Percentiles rank a stretch among this genome's conserved stretches.
Evolutionary conservation across 73 alveolate species (phyloP).

Genomic region (Durusdinium trenchii): DNA sequence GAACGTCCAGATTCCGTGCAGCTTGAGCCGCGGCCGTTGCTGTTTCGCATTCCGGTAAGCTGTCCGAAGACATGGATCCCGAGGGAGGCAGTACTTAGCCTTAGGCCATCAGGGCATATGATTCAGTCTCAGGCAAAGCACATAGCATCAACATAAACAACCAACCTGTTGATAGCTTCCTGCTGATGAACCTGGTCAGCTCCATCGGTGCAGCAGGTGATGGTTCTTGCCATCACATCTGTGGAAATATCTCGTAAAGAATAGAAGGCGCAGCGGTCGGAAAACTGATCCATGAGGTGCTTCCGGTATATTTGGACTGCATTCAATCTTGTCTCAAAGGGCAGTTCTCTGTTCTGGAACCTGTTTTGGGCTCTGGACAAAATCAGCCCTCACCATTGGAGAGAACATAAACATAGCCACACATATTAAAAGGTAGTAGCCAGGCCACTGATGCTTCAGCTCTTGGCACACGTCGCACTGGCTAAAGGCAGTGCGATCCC

Average conservation of each 20-base stretch:
- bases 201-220: not conserved
- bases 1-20: conserved; percentile 34
- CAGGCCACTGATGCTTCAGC: not conserved
- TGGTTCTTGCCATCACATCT: not conserved
- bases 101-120: not conserved
- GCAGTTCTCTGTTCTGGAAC: not conserved
- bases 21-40: conserved; percentile 28
- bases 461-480: conserved; percentile 30
- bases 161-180: accelerated
- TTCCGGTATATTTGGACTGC: conserved; percentile 10
- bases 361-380: not conserved
- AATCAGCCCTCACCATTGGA: no score
- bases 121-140: not conserved
- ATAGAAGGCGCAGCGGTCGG: conserved; percentile 31
- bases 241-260: not conserved
- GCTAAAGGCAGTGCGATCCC: not conserved
- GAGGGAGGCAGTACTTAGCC: conserved; percentile 25
- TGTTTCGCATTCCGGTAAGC: not conserved
- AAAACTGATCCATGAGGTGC: not conserved
- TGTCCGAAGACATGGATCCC: not conserved
- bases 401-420: no score
- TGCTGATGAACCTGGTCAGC: conserved; percentile 6
- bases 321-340: not conserved
- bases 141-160: not conserved
- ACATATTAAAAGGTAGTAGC: no score